Percentiles rank a stretch among this genome's conserved stretches.
phyloP scores from a whole-genome alignment of 2,329 filamentous ascomycete genomes.

The Penicillium sp. region DNA sequence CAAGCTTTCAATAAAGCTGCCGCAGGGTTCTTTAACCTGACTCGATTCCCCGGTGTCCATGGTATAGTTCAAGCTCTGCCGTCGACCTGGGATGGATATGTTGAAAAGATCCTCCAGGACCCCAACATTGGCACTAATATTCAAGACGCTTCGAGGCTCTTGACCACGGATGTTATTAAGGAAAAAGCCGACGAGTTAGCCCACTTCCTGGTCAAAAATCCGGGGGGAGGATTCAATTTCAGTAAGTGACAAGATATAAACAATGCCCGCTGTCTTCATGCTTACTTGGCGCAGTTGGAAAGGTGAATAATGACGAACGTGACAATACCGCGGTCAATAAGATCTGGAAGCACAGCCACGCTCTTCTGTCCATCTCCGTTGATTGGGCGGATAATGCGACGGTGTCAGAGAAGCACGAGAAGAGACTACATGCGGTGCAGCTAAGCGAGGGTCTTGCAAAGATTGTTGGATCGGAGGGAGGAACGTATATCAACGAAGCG shows the following conservation, averaged over 20 bases:
- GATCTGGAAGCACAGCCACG: background rate
- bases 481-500: background rate
- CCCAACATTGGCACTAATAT: background rate
- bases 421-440: background rate
- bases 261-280: background rate
- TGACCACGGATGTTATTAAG: background rate
- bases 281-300: background rate
- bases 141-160: background rate
- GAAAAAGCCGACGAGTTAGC: background rate
- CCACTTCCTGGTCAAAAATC: background rate
- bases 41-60: background rate
- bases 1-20: background rate
- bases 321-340: background rate
- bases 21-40: background rate
- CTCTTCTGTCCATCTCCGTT: background rate
- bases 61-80: background rate
- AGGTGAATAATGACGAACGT: background rate
- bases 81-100: background rate
- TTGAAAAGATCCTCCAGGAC: background rate
- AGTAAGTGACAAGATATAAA: background rate
- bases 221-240: background rate
- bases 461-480: background rate
- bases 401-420: background rate
- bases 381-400: background rate
- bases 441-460: background rate